Conservation (phyloP, 495 filamentous ascomycete species). For the Trichocladium uniseriatum region DNA sequence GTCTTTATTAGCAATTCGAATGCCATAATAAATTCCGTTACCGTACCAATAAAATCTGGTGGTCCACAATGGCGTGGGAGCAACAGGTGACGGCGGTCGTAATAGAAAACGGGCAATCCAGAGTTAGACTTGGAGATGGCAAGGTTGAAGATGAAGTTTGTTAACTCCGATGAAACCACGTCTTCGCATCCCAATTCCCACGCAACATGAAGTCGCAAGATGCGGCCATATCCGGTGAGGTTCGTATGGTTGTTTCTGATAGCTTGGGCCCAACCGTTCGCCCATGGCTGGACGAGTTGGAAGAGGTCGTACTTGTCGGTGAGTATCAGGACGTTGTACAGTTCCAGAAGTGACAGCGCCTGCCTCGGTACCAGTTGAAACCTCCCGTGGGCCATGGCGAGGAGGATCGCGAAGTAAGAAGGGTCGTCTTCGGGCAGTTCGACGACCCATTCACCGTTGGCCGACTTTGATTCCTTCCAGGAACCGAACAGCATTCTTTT, state of each 20-base stretch:
- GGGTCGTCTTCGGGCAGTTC: slow-evolving; percentile 26
- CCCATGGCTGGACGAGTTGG: slow-evolving; percentile 18
- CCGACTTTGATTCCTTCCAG: slow-evolving; percentile 21
- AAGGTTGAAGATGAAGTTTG: neutral
- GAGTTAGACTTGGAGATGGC: neutral
- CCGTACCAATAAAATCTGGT: neutral
- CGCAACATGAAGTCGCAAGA: neutral
- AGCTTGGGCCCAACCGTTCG: slow-evolving; percentile 9
- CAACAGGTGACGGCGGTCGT: neutral
- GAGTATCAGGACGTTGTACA: slow-evolving; percentile 20
- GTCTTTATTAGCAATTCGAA: neutral
- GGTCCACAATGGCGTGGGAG: neutral
- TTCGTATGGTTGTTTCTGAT: neutral
- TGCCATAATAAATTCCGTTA: neutral
- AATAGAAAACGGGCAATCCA: neutral
- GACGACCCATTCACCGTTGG: slow-evolving; percentile 16
- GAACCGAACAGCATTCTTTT: slow-evolving; percentile 22
- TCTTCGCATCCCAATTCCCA: neutral
- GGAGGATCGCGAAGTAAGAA: slow-evolving; percentile 2
- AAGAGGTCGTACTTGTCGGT: slow-evolving; percentile 25
- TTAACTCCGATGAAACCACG: neutral
- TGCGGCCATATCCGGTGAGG: neutral
- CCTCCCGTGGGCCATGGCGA: slow-evolving; percentile 22
- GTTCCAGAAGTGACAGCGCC: slow-evolving; percentile 8
- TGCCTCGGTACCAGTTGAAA: slow-evolving; percentile 14